Conservation (phyloP, 1,284 basidiomycete species). For the Schizophyllum amplum region DNA sequence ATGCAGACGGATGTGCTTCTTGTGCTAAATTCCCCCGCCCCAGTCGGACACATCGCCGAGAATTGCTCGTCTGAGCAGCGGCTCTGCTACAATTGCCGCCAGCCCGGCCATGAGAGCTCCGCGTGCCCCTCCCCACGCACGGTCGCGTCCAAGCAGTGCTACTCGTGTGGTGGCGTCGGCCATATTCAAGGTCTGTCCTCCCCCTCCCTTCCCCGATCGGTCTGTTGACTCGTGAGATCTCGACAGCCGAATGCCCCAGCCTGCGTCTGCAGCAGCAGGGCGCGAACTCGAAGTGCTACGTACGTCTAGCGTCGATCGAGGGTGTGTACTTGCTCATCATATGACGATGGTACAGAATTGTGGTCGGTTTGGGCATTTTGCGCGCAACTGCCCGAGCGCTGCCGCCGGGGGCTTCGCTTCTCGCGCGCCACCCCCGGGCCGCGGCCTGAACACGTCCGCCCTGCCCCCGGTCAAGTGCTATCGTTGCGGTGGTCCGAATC, state of each 20-base stretch:
- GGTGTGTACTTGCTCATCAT: too few relatives aligned
- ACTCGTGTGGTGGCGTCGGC: slow-evolving; percentile 70
- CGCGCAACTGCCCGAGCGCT: slow-evolving; percentile 60
- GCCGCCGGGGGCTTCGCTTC: slow-evolving; percentile 43
- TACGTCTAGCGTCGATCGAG: slow-evolving; percentile 29
- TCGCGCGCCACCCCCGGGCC: slow-evolving; percentile 64
- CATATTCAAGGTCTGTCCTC: slow-evolving; percentile 49
- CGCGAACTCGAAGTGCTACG: slow-evolving; percentile 77
- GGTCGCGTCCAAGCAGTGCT: slow-evolving; percentile 68
- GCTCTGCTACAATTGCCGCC: slow-evolving; percentile 88
- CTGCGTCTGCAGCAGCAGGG: slow-evolving; percentile 56
- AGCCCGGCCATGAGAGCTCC: slow-evolving; percentile 85
- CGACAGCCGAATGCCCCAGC: slow-evolving; percentile 74
- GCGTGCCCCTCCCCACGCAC: slow-evolving; percentile 81
- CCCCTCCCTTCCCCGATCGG: background rate
- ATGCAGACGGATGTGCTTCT: slow-evolving; percentile 10
- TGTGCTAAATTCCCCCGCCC: slow-evolving; percentile 11
- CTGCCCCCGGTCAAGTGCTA: slow-evolving; percentile 78
- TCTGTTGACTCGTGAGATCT: slow-evolving; percentile 1
- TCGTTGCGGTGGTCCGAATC: slow-evolving; percentile 75
- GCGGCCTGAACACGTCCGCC: slow-evolving; percentile 65
- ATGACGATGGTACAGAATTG: slow-evolving; percentile 46
- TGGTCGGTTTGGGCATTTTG: slow-evolving; percentile 74
- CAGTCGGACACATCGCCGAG: slow-evolving; percentile 88
- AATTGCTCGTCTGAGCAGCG: slow-evolving; percentile 81